Percentiles rank a stretch among this genome's conserved stretches.
These are phyloP conservation scores for Podaxis sp. DNA, from an alignment of 768 basidiomycete genomes.

Conservation along the genomic window DNA sequence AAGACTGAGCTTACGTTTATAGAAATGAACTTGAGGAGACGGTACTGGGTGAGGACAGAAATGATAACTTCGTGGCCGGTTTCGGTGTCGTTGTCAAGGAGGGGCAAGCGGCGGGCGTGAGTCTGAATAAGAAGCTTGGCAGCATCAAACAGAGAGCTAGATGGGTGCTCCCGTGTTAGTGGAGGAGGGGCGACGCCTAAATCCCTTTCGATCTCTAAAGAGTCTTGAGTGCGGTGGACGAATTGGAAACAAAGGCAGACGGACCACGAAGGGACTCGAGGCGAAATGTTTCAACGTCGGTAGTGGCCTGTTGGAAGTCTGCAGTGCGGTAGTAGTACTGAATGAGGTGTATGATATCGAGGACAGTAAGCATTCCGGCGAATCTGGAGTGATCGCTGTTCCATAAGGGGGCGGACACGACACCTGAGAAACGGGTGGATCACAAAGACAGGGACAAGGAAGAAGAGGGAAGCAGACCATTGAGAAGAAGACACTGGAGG, in stretches of 20 bases:
- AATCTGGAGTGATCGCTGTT: constrained; percentile 92
- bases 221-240: constrained; percentile 4
- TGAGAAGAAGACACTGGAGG: constrained; percentile 78
- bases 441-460: not conserved
- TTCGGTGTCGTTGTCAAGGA: constrained; percentile 90
- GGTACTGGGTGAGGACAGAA: constrained; percentile 94
- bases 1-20: constrained; percentile 69
- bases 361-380: constrained; percentile 98
- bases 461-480: constrained; percentile 42
- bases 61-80: constrained; percentile 96
- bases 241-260: constrained; percentile 19
- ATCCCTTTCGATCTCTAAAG: constrained; percentile 85
- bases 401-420: constrained; percentile 97
- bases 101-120: constrained; percentile 89
- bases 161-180: constrained; percentile 83
- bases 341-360: constrained; percentile 98
- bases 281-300: constrained; percentile 90
- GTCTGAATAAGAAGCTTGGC: constrained; percentile 89
- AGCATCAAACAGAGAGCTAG: constrained; percentile 84
- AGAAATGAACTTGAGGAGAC: constrained; percentile 96
- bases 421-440: constrained; percentile 50
- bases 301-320: constrained; percentile 77
- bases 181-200: constrained; percentile 92
- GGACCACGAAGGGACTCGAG: constrained; percentile 85
- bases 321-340: constrained; percentile 95